phyloP scores from a whole-genome alignment of 1,284 basidiomycete genomes.

The Cystobasidium sp. region DNA sequence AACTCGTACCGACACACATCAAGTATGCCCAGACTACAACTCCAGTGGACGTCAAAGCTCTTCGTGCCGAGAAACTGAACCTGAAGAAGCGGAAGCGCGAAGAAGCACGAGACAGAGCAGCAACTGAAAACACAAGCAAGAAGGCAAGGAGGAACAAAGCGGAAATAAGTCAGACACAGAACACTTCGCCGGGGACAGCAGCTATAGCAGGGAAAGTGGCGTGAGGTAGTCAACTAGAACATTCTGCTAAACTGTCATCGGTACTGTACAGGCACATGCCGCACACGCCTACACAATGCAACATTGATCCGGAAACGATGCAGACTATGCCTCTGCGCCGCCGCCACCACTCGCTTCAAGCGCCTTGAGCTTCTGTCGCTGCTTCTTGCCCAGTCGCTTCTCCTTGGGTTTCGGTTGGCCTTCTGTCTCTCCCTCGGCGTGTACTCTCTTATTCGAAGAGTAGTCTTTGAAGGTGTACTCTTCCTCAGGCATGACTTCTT shows the following conservation, averaged over 20 bases:
- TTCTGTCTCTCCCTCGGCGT: background rate
- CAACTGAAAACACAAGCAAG: too few species aligned
- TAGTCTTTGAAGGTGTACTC: slow-evolving; percentile 34
- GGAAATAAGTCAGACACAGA: too few species aligned
- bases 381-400: slow-evolving; percentile 42
- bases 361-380: slow-evolving; percentile 32
- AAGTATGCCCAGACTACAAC: slow-evolving; percentile 79
- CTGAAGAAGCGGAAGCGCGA: slow-evolving; percentile 16
- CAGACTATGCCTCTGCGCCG: background rate
- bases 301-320: background rate
- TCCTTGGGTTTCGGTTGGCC: slow-evolving; percentile 22
- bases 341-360: background rate
- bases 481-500: slow-evolving; percentile 54
- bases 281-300: background rate
- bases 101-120: background rate
- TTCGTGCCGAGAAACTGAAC: slow-evolving; percentile 8
- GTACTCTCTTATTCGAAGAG: slow-evolving; percentile 4
- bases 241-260: too few species aligned
- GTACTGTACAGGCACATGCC: too few species aligned
- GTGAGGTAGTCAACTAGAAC: too few species aligned
- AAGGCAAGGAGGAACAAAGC: too few species aligned
- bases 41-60: slow-evolving; percentile 73
- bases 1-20: slow-evolving; percentile 71
- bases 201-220: too few species aligned
- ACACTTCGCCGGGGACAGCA: too few species aligned